A percentile compares a stretch with the other conserved stretches of the same genome.
phyloP scores from a whole-genome alignment of 192 early-diverging fungal species.

The Coemansia sp. region DNA sequence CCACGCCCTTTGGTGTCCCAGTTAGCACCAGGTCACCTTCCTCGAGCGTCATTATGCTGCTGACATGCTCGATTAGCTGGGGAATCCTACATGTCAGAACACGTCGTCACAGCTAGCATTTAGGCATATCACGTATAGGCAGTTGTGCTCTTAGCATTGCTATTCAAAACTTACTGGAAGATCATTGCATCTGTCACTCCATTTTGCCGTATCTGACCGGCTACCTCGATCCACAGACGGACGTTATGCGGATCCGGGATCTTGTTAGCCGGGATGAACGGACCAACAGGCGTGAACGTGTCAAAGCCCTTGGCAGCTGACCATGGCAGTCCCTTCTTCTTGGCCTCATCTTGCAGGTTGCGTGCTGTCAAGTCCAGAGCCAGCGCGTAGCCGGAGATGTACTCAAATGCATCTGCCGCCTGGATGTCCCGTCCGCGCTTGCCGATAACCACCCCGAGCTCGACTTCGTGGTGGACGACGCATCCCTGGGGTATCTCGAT shows the following conservation, averaged over 20 bases:
- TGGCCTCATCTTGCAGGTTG: constrained; percentile 85
- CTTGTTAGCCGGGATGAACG: constrained; percentile 72
- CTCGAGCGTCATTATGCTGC: constrained; percentile 87
- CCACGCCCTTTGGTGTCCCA: constrained; percentile 90
- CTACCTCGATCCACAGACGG: constrained; percentile 76
- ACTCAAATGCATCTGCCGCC: constrained; percentile 60
- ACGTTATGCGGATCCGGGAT: constrained; percentile 78
- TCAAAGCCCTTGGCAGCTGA: constrained; percentile 93
- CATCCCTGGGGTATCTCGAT: constrained; percentile 82
- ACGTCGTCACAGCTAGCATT: neutral
- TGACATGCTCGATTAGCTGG: constrained; percentile 76
- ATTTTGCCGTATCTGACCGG: constrained; percentile 75
- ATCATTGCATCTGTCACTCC: constrained; percentile 93
- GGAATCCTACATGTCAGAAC: constrained; percentile 64
- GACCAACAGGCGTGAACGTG: constrained; percentile 89
- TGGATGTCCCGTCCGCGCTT: constrained; percentile 75
- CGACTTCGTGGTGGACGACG: constrained; percentile 90
- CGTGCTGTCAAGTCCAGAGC: constrained; percentile 93
- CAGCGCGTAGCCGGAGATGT: constrained; percentile 80
- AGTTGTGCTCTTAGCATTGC: neutral
- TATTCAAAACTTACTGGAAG: constrained; percentile 64
- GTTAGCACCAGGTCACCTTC: constrained; percentile 90
- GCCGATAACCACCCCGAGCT: constrained; percentile 92
- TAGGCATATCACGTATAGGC: neutral
- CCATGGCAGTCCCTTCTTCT: constrained; percentile 88